These are phyloP conservation scores for Cucumis melo DNA, from an alignment of 306 rosid species.

Conservation along the genomic window DNA sequence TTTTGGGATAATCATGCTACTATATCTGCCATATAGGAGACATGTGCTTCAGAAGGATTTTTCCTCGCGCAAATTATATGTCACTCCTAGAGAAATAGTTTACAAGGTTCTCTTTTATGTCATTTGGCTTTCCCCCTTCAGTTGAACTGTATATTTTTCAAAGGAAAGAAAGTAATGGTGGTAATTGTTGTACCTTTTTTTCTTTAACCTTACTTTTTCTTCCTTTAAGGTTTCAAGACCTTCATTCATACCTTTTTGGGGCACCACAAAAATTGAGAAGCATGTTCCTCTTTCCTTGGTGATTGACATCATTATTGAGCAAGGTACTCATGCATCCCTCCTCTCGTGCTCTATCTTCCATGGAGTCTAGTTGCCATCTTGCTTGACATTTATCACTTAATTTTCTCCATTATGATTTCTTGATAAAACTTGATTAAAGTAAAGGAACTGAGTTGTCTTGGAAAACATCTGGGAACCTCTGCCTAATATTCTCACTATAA, in stretches of 20 bases:
- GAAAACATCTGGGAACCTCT: not conserved
- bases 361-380: not conserved
- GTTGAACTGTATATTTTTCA: not conserved
- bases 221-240: constrained; percentile 72
- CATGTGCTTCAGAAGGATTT: constrained; percentile 64
- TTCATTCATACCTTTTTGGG: constrained; percentile 70
- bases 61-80: constrained; percentile 60
- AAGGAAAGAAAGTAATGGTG: not conserved
- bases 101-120: constrained; percentile 42
- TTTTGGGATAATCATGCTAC: constrained; percentile 67
- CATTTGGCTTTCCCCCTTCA: constrained; percentile 3
- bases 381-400: not conserved
- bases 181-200: not conserved
- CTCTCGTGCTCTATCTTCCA: not conserved
- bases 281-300: constrained; percentile 60
- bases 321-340: constrained; percentile 35
- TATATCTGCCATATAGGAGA: constrained; percentile 70
- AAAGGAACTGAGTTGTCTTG: not conserved
- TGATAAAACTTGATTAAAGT: not conserved
- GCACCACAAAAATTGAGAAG: constrained; percentile 50
- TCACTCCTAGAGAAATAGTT: constrained; percentile 63
- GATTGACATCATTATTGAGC: constrained; percentile 75
- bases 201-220: not conserved
- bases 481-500: not conserved
- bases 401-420: not conserved